These are phyloP conservation scores for Blumeriella jaapii DNA, from an alignment of 2,329 filamentous ascomycete species.

Conservation along the genomic window DNA sequence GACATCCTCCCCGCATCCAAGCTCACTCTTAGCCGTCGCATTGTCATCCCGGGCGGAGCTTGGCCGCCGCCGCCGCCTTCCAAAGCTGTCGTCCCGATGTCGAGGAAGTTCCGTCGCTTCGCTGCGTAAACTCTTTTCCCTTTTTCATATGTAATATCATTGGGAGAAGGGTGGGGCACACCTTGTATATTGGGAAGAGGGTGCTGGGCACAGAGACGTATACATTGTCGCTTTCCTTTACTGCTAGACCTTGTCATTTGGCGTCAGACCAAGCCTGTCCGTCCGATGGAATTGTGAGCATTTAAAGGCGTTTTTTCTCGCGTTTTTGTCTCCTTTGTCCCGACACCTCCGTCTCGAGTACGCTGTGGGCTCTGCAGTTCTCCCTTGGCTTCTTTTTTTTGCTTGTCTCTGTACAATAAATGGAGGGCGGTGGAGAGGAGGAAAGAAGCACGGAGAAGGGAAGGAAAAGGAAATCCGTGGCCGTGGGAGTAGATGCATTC, in stretches of 20 bases:
- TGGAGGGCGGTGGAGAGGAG: too few relatives aligned
- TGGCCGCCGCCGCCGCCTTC: conserved; percentile 2
- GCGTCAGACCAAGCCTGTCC: too few relatives aligned
- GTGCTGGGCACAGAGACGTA: neutral
- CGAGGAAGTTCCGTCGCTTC: conserved; percentile 13
- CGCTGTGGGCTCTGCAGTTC: too few relatives aligned
- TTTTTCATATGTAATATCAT: neutral
- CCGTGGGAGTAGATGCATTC: too few relatives aligned
- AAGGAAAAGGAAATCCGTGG: too few relatives aligned
- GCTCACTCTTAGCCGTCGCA: conserved; percentile 6
- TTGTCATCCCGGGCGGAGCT: conserved; percentile 11
- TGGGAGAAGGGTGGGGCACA: neutral
- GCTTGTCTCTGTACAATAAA: too few relatives aligned
- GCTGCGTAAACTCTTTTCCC: conserved; percentile 9
- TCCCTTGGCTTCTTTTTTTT: too few relatives aligned
- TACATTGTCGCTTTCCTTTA: neutral
- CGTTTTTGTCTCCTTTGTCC: too few relatives aligned
- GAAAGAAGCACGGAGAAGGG: too few relatives aligned
- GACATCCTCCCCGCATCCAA: conserved; percentile 3
- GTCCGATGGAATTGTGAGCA: neutral
- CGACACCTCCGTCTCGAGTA: too few relatives aligned
- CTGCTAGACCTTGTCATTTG: neutral
- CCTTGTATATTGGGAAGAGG: neutral
- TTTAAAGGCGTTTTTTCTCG: conserved; percentile 1
- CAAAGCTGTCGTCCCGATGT: conserved; percentile 8